A percentile compares a stretch with the other conserved stretches of the same genome.
Conservation (phyloP, 2,329 filamentous ascomycete genomes). For the Apiospora koreana region DNA sequence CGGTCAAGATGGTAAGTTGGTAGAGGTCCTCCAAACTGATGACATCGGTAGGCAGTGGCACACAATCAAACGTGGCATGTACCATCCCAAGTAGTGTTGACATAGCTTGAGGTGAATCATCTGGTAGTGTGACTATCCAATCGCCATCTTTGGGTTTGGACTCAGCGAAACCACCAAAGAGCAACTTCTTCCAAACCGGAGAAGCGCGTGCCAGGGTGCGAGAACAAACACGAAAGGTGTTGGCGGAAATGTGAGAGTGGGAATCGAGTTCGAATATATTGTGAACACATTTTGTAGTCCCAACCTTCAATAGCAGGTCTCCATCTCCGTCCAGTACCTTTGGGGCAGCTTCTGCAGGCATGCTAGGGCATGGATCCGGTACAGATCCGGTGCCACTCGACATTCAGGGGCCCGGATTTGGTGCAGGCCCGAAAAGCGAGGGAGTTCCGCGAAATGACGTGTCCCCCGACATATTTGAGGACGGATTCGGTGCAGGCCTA, state of each 20-base stretch:
- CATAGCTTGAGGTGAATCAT: constrained; percentile 31
- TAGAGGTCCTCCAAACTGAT: constrained; percentile 28
- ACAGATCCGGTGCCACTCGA: too few relatives aligned
- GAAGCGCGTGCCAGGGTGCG: constrained; percentile 29
- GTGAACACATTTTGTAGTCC: background rate
- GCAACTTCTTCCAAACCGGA: constrained; percentile 30
- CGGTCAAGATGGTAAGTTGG: constrained; percentile 28
- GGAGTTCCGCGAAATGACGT: too few relatives aligned
- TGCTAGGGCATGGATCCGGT: background rate
- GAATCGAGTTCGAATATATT: accelerated
- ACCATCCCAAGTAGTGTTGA: constrained; percentile 31
- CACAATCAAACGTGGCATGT: constrained; percentile 28
- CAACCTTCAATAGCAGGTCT: background rate
- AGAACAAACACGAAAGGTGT: constrained; percentile 27
- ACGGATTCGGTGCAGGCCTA: too few relatives aligned
- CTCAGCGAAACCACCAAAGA: constrained; percentile 30
- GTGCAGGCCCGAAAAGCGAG: too few relatives aligned
- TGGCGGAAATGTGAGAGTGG: background rate
- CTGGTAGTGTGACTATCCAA: constrained; percentile 32
- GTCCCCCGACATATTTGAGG: too few relatives aligned
- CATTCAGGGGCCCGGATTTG: too few relatives aligned
- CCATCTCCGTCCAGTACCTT: background rate
- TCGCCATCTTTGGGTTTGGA: constrained; percentile 17
- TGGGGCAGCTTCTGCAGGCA: background rate
- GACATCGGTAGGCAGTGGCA: background rate